Conservation (phyloP, 2,329 filamentous ascomycete genomes). For the Zasmidium citrigriseum region DNA sequence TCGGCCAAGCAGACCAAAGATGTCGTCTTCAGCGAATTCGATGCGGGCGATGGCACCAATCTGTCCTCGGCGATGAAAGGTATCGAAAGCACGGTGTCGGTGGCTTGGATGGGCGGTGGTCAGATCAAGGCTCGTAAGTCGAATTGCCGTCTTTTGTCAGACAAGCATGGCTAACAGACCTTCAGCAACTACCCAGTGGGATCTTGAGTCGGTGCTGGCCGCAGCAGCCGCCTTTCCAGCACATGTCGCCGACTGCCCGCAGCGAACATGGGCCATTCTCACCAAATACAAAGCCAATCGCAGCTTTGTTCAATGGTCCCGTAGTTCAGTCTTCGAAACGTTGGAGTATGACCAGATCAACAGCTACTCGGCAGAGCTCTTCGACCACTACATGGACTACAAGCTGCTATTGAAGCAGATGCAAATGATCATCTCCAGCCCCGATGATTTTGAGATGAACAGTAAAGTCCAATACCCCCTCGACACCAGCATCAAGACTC, state of each 20-base stretch:
- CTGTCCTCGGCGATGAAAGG: not conserved
- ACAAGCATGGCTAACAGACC: too few species aligned
- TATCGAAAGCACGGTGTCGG: not conserved
- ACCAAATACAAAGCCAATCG: not conserved
- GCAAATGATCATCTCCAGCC: not conserved
- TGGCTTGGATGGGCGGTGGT: not conserved
- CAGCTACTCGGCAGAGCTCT: not conserved
- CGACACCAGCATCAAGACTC: not conserved
- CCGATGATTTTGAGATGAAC: too few species aligned
- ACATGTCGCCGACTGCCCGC: too few species aligned
- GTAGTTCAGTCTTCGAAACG: not conserved
- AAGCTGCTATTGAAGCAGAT: not conserved
- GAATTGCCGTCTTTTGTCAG: not conserved
- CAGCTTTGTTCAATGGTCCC: not conserved
- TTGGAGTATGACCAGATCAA: not conserved
- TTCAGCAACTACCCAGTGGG: too few species aligned
- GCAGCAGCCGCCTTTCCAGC: too few species aligned
- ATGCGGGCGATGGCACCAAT: not conserved
- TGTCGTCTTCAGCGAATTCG: not conserved
- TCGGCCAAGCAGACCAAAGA: not conserved
- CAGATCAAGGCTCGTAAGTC: constrained; percentile 1
- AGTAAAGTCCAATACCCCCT: not conserved
- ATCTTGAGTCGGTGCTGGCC: too few species aligned
- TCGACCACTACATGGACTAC: constrained; percentile 1
- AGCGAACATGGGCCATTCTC: not conserved